phyloP scores from a whole-genome alignment of 169 alveolate genomes.

The Perkinsus chesapeaki region DNA sequence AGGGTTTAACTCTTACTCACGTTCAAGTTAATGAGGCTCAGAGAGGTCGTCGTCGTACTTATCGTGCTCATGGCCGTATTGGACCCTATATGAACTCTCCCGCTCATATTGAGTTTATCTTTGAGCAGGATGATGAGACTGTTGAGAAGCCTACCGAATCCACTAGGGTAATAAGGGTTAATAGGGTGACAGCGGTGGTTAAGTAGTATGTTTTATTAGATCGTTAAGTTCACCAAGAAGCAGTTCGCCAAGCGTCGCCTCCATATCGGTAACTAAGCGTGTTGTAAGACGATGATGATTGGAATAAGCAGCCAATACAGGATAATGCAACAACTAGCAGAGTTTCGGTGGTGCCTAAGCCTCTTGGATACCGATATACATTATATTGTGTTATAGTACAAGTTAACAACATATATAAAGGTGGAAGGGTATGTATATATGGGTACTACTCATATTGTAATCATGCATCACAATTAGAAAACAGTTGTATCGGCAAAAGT shows the following conservation, averaged over 20 bases:
- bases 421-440: background rate
- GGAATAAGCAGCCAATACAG: background rate
- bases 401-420: background rate
- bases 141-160: conserved; percentile 54
- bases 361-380: background rate
- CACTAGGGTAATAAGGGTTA: conserved; percentile 25
- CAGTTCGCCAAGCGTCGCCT: conserved; percentile 61
- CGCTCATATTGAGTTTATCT: conserved; percentile 77
- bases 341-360: background rate
- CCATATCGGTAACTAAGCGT: background rate
- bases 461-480: too few species aligned
- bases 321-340: background rate
- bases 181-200: background rate
- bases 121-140: conserved; percentile 61
- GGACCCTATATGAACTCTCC: conserved; percentile 76
- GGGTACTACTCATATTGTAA: background rate
- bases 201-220: background rate
- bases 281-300: too few species aligned
- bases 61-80: conserved; percentile 98
- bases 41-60: conserved; percentile 94
- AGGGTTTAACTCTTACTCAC: conserved; percentile 78
- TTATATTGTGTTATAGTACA: background rate
- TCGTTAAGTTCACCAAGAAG: conserved; percentile 57
- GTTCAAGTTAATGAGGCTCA: conserved; percentile 89
- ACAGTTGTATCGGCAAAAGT: too few species aligned